Evolutionary conservation across 2,329 filamentous ascomycete species (phyloP).

Genomic region (Cladosporium sp.): DNA sequence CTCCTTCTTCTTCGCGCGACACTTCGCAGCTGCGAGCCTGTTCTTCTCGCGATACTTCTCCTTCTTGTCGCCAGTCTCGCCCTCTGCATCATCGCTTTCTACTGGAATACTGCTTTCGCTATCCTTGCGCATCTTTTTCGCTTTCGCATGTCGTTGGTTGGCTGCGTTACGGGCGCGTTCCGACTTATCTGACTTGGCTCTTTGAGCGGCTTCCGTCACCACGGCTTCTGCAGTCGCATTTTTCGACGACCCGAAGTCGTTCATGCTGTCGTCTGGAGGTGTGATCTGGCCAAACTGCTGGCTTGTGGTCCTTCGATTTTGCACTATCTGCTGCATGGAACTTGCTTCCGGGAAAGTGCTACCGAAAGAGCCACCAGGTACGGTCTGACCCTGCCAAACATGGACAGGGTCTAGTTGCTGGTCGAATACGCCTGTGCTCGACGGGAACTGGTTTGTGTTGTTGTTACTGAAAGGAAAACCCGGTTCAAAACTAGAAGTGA

Average conservation of each 20-base stretch:
- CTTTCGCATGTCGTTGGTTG: constrained; percentile 34
- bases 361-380: constrained; percentile 22
- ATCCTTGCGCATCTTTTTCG: constrained; percentile 32
- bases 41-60: constrained; percentile 69
- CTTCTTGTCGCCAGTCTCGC: constrained; percentile 48
- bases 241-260: constrained; percentile 21
- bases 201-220: constrained; percentile 16
- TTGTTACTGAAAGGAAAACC: neutral
- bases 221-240: neutral
- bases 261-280: constrained; percentile 37
- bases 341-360: constrained; percentile 13
- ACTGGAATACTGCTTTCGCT: constrained; percentile 21
- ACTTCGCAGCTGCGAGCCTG: constrained; percentile 72
- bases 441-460: neutral
- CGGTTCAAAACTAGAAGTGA: constrained; percentile 15
- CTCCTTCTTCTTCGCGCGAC: constrained; percentile 68
- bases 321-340: constrained; percentile 26
- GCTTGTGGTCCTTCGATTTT: constrained; percentile 26
- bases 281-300: constrained; percentile 42
- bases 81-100: constrained; percentile 22
- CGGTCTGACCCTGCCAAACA: constrained; percentile 14
- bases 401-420: constrained; percentile 11
- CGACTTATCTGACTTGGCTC: constrained; percentile 29
- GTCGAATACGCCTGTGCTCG: neutral
- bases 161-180: constrained; percentile 37